phyloP scores from a whole-genome alignment of 257 asterid species.

The Anisodus tanguticus region DNA sequence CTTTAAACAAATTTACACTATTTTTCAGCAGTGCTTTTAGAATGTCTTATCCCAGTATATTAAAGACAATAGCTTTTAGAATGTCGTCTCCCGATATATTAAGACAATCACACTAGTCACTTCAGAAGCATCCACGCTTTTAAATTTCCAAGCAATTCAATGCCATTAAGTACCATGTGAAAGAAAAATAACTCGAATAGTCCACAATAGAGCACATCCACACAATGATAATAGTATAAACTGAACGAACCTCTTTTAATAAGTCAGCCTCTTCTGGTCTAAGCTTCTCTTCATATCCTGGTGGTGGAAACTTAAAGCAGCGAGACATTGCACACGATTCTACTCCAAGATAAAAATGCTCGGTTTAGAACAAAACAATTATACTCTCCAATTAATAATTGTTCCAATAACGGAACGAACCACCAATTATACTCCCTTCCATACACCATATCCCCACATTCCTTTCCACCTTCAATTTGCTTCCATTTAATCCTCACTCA shows the following conservation, averaged over 20 bases:
- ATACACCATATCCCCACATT: slow-evolving; percentile 61
- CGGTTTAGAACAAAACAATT: slow-evolving; percentile 34
- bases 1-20: background rate
- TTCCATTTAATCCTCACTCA: slow-evolving; percentile 19
- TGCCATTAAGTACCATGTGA: background rate
- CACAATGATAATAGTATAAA: slow-evolving; percentile 19
- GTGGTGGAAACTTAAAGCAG: slow-evolving; percentile 95
- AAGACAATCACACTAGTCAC: slow-evolving; percentile 6
- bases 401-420: slow-evolving; percentile 58
- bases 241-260: slow-evolving; percentile 68
- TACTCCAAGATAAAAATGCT: slow-evolving; percentile 34
- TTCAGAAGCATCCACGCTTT: background rate
- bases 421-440: slow-evolving; percentile 49
- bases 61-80: background rate
- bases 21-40: background rate
- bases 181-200: background rate
- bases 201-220: slow-evolving; percentile 14
- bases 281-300: slow-evolving; percentile 82
- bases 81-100: background rate
- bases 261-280: slow-evolving; percentile 61
- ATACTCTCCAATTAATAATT: slow-evolving; percentile 44
- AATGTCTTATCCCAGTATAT: background rate
- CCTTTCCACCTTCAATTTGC: slow-evolving; percentile 51
- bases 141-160: slow-evolving; percentile 1
- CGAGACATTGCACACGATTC: slow-evolving; percentile 85